Evolutionary conservation across 2,329 filamentous ascomycete species (phyloP).

Genomic region (Phaeosphaeria sp.): DNA sequence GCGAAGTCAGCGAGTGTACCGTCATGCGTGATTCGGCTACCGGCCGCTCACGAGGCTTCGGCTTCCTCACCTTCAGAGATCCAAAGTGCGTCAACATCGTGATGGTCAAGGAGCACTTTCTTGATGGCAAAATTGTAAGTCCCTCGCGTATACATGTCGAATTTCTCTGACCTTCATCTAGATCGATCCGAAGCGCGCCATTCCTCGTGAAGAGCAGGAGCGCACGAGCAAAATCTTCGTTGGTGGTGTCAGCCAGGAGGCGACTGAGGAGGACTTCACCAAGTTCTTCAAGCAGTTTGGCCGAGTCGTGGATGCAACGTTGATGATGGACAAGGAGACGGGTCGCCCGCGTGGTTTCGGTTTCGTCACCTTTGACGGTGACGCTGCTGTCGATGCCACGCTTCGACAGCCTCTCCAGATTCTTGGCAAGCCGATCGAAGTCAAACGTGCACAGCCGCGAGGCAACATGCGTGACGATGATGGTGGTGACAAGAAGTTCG

Average conservation of each 20-base stretch:
- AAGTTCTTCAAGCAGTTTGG: constrained; percentile 98
- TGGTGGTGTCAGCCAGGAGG: constrained; percentile 95
- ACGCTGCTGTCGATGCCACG: constrained; percentile 91
- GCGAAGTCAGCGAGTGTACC: constrained; percentile 95
- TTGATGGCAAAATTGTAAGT: constrained; percentile 97
- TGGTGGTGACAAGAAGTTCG: constrained; percentile 62
- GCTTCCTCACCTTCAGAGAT: constrained; percentile 97
- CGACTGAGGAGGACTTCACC: constrained; percentile 93
- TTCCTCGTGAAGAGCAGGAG: constrained; percentile 96
- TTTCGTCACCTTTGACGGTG: constrained; percentile 97
- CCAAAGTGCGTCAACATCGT: constrained; percentile 98
- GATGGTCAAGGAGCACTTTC: constrained; percentile 99
- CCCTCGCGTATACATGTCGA: constrained; percentile 23
- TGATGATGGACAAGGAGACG: constrained; percentile 99
- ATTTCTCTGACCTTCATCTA: constrained; percentile 49
- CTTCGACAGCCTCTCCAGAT: constrained; percentile 87
- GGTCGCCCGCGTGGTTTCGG: constrained; percentile 96
- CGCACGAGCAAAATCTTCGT: constrained; percentile 99
- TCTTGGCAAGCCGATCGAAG: constrained; percentile 94
- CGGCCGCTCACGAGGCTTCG: constrained; percentile 92
- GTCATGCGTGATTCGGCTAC: constrained; percentile 98
- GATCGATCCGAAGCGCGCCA: constrained; percentile 98
- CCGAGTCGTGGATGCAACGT: constrained; percentile 91
- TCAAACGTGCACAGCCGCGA: constrained; percentile 95
- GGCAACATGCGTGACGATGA: constrained; percentile 94